phyloP scores from a whole-genome alignment of 352 stramenopile genomes.

The Globisporangium solare region DNA sequence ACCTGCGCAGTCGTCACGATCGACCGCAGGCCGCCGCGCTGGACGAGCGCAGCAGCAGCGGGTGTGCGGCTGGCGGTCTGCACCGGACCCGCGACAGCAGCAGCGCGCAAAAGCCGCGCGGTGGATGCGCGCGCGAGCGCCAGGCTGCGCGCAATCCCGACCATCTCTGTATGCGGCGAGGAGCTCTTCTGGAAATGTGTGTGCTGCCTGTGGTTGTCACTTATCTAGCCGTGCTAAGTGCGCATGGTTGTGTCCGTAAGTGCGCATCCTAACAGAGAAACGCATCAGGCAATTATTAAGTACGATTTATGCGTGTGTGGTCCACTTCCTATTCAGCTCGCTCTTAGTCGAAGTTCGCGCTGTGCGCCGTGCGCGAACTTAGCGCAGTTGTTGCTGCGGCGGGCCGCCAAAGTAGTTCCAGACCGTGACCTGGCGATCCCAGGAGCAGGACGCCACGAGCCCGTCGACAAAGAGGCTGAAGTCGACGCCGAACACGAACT shows the following conservation, averaged over 20 bases:
- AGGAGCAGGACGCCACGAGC: conserved; percentile 71
- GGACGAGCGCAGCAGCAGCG: not conserved
- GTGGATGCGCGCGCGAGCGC: conserved; percentile 2
- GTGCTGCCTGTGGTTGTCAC: conserved; percentile 1
- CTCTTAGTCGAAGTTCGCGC: too few species aligned
- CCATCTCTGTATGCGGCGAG: conserved; percentile 8
- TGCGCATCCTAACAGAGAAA: not conserved
- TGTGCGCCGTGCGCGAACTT: not conserved
- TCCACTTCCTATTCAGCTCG: too few species aligned
- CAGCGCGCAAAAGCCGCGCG: conserved; percentile 1
- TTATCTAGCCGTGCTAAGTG: not conserved
- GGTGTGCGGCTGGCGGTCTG: not conserved
- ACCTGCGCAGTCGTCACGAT: conserved; percentile 24
- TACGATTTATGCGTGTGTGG: too few species aligned
- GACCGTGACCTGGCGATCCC: conserved; percentile 66
- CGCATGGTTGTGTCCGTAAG: not conserved
- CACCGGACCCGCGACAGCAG: not conserved
- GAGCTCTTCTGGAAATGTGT: conserved; percentile 5
- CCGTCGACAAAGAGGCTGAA: conserved; percentile 83
- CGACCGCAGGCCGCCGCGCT: conserved; percentile 3
- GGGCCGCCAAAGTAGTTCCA: conserved; percentile 82
- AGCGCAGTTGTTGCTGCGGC: conserved; percentile 21
- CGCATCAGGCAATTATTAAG: too few species aligned
- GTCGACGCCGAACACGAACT: conserved; percentile 87
- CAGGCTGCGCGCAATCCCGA: conserved; percentile 8